A percentile compares a stretch with the other conserved stretches of the same genome.
These are phyloP conservation scores for Yarrowia osloensis DNA, from an alignment of 805 yeast species.

Conservation along the genomic window DNA sequence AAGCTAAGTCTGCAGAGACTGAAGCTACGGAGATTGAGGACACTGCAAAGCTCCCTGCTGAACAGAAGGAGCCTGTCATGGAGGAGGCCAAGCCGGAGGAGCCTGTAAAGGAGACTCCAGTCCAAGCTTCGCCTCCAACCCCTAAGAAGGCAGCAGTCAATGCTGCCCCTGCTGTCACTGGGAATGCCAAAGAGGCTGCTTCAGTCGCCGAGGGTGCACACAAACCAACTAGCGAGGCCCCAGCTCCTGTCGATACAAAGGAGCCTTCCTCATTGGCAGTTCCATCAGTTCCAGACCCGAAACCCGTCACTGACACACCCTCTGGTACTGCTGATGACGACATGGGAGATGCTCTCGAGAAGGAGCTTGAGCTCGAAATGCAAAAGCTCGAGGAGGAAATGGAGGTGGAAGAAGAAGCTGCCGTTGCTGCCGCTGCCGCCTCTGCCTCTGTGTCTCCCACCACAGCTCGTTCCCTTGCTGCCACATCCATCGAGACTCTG, in stretches of 20 bases:
- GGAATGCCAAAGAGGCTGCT: not conserved
- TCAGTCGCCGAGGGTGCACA: not conserved
- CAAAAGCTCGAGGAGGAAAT: constrained; percentile 30
- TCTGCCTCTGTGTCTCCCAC: not conserved
- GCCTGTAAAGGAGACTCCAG: not conserved
- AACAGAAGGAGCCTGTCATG: not conserved
- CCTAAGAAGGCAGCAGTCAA: not conserved
- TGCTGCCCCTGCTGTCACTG: not conserved
- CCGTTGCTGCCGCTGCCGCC: not conserved
- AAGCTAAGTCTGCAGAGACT: not conserved
- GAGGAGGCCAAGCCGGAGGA: not conserved
- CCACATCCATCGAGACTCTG: constrained; percentile 12
- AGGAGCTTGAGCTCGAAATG: constrained; percentile 20
- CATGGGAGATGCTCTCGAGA: constrained; percentile 15
- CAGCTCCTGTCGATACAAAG: not conserved
- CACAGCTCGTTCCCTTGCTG: not conserved
- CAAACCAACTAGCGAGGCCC: not conserved
- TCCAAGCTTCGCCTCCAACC: not conserved
- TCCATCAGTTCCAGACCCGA: not conserved
- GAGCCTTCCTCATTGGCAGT: not conserved
- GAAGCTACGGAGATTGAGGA: not conserved
- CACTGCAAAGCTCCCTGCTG: not conserved
- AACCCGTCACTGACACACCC: too few species aligned
- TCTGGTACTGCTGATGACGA: not conserved
- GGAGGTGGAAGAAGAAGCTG: constrained; percentile 28